Conservation (phyloP, 1,284 basidiomycete genomes). For the Ustilago loliicola region DNA sequence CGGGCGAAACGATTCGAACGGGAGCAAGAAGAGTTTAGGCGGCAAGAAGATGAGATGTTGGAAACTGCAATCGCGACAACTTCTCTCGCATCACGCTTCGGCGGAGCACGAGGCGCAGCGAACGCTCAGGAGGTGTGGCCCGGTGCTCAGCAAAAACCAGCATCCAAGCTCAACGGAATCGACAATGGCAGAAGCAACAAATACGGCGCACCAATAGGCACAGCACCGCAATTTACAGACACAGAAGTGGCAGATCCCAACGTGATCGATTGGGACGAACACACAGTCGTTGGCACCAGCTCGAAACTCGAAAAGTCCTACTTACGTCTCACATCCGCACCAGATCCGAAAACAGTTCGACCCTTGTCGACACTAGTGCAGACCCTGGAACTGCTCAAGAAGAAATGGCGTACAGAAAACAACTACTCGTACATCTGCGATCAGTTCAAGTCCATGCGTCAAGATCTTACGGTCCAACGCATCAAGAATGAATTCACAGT, state of each 20-base stretch:
- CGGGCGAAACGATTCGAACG: conserved; percentile 67
- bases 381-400: conserved; percentile 88
- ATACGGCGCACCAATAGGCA: conserved; percentile 16
- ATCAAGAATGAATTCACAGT: conserved; percentile 99
- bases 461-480: conserved; percentile 98
- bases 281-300: conserved; percentile 93
- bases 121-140: conserved; percentile 40
- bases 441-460: conserved; percentile 96
- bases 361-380: conserved; percentile 86
- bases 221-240: conserved; percentile 25
- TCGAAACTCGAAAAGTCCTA: conserved; percentile 94
- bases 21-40: conserved; percentile 60
- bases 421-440: conserved; percentile 95
- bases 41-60: conserved; percentile 52
- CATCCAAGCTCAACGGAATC: conserved; percentile 9
- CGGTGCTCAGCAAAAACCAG: conserved; percentile 21
- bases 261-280: conserved; percentile 94
- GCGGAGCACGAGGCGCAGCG: conserved; percentile 23
- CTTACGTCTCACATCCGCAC: conserved; percentile 94
- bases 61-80: conserved; percentile 56
- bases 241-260: conserved; percentile 71
- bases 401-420: conserved; percentile 85
- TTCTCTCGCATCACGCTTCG: conserved; percentile 52
- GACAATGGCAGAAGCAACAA: conserved; percentile 18
- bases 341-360: conserved; percentile 92